These are phyloP conservation scores for Diaporthe humulicola DNA, from an alignment of 2,329 filamentous ascomycete genomes.

Conservation along the genomic window DNA sequence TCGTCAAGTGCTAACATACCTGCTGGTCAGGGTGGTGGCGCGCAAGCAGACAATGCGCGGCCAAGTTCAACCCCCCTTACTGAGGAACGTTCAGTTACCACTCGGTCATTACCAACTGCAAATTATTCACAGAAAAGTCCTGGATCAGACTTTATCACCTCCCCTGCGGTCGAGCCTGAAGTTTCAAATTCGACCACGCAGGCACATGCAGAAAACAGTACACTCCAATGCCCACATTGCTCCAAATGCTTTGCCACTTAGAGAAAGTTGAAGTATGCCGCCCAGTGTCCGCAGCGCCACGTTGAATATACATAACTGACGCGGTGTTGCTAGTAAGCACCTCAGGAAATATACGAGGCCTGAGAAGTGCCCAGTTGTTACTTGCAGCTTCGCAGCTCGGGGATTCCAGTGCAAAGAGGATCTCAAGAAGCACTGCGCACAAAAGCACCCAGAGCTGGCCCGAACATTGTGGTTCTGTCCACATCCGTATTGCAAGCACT, in stretches of 20 bases:
- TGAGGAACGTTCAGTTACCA: not conserved
- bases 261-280: not conserved
- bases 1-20: not conserved
- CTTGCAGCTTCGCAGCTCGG: not conserved
- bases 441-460: not conserved
- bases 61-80: not conserved
- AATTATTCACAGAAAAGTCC: not conserved
- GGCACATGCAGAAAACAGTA: not conserved
- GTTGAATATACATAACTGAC: not conserved
- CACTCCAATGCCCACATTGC: not conserved
- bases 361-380: not conserved
- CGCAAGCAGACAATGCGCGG: constrained; percentile 3
- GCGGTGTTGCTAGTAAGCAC: not conserved
- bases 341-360: not conserved
- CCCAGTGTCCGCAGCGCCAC: too few relatives aligned
- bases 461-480: not conserved
- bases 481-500: not conserved
- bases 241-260: not conserved
- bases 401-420: not conserved
- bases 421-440: not conserved
- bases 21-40: constrained; percentile 24
- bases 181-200: not conserved
- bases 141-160: not conserved
- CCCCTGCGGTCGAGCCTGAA: not conserved
- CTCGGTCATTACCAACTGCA: not conserved